Base-by-base conservation (phyloP, 1,139 yeast genomes). In the Geotrichum fermentans region DNA sequence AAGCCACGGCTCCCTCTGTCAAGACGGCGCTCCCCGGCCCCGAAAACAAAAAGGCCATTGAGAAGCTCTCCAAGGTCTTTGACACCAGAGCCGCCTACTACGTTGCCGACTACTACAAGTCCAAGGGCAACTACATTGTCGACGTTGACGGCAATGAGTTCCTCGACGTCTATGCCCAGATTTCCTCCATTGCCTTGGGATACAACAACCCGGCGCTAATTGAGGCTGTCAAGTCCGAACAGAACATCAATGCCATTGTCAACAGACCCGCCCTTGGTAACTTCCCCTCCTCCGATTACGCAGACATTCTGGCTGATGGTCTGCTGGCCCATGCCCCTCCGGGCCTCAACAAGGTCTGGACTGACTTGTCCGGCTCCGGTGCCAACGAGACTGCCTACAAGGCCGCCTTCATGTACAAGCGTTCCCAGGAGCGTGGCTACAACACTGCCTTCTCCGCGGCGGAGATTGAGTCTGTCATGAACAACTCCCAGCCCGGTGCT, bases 341-440 rank as follows among this genome's bases (percentile, higher is more conserved):
- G 62, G 87, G 86, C 53, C 82, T 80, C 66, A 75, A 72, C 60
- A 70, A 77, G 61, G 75, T 72, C 49, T 85, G 90, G 88, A 79
- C 86, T 16, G 90, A 85, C 38, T 72, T 83, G 59, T 78, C 88
- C 17, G 95, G 95, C 53, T 85, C 90, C 28, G 92, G 84, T 64
- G 94, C 94, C 57, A 83, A 82, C 63, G 94, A 84, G 68, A 76
- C 83, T 63, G 94, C 94, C 10, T 84, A 80, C 74, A 84, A 84
- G 71, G 92, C 94, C 47, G 87, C 86, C 8, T 84, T 84, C 66
- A 79, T 84, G 72, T 82, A 83, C 74, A 82, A 82, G 67, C 85
- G 81, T 61, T 69, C 79, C 47, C 70, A 77, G 63, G 72, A 73
- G 68, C 79, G 90, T 69, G 69, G 69, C 30, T 65, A 67, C 22